Base-by-base conservation (phyloP, 495 filamentous ascomycete species). In the Aspergillus campestris region DNA sequence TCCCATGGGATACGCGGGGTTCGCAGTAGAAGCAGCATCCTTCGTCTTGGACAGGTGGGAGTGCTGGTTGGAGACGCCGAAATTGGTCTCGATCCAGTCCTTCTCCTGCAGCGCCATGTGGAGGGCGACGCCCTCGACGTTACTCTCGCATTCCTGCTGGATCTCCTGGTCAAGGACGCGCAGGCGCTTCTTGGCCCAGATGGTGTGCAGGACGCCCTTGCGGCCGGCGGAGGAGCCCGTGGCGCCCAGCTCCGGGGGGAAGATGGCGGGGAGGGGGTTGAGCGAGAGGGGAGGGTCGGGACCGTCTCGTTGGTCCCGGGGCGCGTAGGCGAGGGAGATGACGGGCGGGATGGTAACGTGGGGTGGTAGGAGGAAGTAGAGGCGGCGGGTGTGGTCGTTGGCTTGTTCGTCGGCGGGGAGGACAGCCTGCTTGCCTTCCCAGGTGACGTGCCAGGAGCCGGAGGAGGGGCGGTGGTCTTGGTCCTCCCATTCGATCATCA, bases 401-500 rank as follows among this genome's bases (percentile, higher is more conserved):
- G 69, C 68, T 38, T 71, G 65, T 51, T 87, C 84, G 42, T 74
- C 64, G 6, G 84, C 80, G 5, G 78, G 77, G 6, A 90, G 64
- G 9, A 84, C 74, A 0, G 79, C 71, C 18, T 69, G 72, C 61
- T 89, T 89, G 8, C 84, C 79, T 40, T 84, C 74, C 87, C 87
- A 90, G 6, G 77, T 78, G 8, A 94, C 79, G 34, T 82, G 75
- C 86, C 87, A 91, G 32, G 61, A 56, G 36, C 60, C 59, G 28
- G 61, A 57, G 37, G 66, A 51, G 53, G 65, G 49, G 30, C 55
- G 59, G 10, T 62, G 48, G 15, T 72, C 65, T 30, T 79, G 72
- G 31, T 81, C 80, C 51, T 86, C 80, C 86, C 86, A 90, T 50
- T 90, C 84, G 8, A 90, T 76, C 84, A 90, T 87, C 38, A 90